phyloP scores from a whole-genome alignment of 805 yeast species.

The Vanderwaltozyma verrucispora region DNA sequence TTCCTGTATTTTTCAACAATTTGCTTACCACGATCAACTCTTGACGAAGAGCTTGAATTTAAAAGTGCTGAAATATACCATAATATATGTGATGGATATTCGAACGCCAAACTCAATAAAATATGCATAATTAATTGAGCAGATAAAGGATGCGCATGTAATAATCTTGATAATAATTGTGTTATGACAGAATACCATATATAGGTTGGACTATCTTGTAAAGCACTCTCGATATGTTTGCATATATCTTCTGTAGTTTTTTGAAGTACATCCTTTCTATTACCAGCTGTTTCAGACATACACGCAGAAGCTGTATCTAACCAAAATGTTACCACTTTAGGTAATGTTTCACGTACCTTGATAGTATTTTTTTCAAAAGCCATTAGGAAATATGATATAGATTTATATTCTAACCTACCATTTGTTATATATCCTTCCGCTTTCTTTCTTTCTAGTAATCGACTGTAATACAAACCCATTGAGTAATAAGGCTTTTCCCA shows the following conservation, averaged over 20 bases:
- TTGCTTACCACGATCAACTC: slow-evolving; percentile 37
- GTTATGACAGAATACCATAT: slow-evolving; percentile 79
- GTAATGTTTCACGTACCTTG: slow-evolving; percentile 72
- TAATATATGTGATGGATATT: slow-evolving; percentile 75
- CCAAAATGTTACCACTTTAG: slow-evolving; percentile 88
- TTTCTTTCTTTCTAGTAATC: slow-evolving; percentile 58
- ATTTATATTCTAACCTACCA: slow-evolving; percentile 22
- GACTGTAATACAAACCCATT: slow-evolving; percentile 69
- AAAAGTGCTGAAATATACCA: slow-evolving; percentile 61
- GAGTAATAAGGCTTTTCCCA: slow-evolving; percentile 79
- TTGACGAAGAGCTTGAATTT: slow-evolving; percentile 42
- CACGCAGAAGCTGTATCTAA: slow-evolving; percentile 50
- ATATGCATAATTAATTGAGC: slow-evolving; percentile 47
- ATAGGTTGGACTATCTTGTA: slow-evolving; percentile 39
- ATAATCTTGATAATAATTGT: slow-evolving; percentile 71
- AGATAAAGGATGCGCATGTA: slow-evolving; percentile 50
- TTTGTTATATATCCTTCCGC: slow-evolving; percentile 28
- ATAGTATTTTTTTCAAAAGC: slow-evolving; percentile 36
- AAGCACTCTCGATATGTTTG: slow-evolving; percentile 36
- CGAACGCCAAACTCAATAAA: slow-evolving; percentile 42
- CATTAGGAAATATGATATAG: slow-evolving; percentile 21
- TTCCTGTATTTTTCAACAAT: slow-evolving; percentile 30
- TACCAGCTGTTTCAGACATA: slow-evolving; percentile 13
- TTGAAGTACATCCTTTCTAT: slow-evolving; percentile 22
- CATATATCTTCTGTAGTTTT: slow-evolving; percentile 38